Base-by-base conservation (phyloP, 2,329 filamentous ascomycete genomes). In the Fusarium compactum region DNA sequence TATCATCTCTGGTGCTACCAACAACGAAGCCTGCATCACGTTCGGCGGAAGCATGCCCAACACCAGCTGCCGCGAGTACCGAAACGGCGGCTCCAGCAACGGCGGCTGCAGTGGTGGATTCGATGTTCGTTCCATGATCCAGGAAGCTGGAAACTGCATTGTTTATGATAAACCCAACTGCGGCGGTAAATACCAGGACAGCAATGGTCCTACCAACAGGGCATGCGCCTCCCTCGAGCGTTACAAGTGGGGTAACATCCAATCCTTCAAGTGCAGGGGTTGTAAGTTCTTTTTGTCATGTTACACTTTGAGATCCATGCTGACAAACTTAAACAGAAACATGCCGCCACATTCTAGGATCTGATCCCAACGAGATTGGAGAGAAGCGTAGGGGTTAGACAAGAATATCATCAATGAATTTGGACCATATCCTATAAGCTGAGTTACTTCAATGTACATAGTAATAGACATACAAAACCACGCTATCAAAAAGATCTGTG, bases 261-360 rank as follows among this genome's bases (percentile, higher is more conserved):
- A 18, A 0, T 51, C 47, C 3, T 51, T 51, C 2, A 34, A 22
- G 30, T 34, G 47, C 27, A 9, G 14, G 20, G 27, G 46, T 7
- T 48, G 46, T 48, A 48, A 32, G 46, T 24, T 22, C 0, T 5
- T 48, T 9, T 11, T 15, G 0, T 16, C 15, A 3, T 14, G 12
- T 20, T 3, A 18, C 22, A 16, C 0, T 8, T 8, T 0, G 1
- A 18, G 6, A 16, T 18, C 2, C 8, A 22, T 18, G 3, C 27
- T 48, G 7, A 48, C 2, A 18, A 3, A 9, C 9, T 2, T 18
- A 5, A 32, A 4, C 15, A 22, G 14, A 32, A 8, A 48, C 3
- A 16, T 2, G 14, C 20, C 15, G 5, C 10, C 5, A 20, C 8
- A 6, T 9, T 20, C 2, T 15, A 6, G 4, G 9, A 5, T 48